Conservation (phyloP, 164 flowering plant genomes). For the Kalanchoe fedtschenkoi region DNA sequence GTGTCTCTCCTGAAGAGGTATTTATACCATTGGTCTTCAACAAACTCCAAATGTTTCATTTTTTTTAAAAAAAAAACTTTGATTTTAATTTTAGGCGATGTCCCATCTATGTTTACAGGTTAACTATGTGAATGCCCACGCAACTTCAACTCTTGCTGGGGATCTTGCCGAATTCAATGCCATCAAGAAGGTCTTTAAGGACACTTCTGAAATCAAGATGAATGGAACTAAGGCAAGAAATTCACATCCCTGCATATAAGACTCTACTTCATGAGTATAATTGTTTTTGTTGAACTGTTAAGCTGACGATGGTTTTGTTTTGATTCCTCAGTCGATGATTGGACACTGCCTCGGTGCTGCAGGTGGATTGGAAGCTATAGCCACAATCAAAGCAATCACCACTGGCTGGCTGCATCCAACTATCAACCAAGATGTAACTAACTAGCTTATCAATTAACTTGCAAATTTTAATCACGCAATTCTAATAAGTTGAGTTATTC, state of each 20-base stretch:
- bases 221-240: neutral
- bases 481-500: too few species aligned
- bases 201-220: conserved; percentile 1
- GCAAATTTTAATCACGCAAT: neutral
- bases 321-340: neutral
- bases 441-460: neutral
- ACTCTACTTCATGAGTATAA: too few species aligned
- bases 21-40: neutral
- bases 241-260: neutral
- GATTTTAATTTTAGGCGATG: neutral
- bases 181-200: conserved; percentile 2
- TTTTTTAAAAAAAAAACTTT: too few species aligned
- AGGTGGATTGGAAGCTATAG: neutral
- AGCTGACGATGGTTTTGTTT: neutral
- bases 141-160: conserved; percentile 1
- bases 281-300: too few species aligned
- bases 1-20: neutral
- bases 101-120: neutral
- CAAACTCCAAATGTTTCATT: neutral
- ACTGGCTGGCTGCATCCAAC: conserved; percentile 1
- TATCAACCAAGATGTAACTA: neutral
- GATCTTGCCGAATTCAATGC: neutral
- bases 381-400: neutral
- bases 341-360: neutral
- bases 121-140: neutral